Evolutionary conservation across 352 stramenopile species (phyloP).

Genomic region (Chrysophaeum taylorii): DNA sequence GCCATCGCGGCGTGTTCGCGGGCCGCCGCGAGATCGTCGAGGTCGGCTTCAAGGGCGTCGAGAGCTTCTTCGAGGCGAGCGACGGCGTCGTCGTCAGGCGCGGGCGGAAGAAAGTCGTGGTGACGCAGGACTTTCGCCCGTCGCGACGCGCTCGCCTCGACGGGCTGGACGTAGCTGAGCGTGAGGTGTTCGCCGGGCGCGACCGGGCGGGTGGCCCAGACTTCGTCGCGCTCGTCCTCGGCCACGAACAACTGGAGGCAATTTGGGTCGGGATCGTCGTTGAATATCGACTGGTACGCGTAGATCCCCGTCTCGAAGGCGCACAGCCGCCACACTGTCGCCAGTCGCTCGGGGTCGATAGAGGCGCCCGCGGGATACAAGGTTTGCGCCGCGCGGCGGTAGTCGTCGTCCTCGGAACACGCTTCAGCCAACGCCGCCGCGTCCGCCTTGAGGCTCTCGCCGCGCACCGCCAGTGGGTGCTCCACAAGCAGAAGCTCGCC

Average conservation of each 20-base stretch:
- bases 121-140: neutral
- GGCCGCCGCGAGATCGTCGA: neutral
- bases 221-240: neutral
- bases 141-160: neutral
- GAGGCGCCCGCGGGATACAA: neutral
- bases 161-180: neutral
- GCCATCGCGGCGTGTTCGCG: neutral
- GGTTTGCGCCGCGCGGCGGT: neutral
- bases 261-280: neutral
- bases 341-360: neutral
- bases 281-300: neutral
- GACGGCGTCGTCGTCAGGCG: neutral
- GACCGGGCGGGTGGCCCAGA: neutral
- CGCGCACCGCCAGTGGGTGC: neutral
- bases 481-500: slow-evolving; percentile 2
- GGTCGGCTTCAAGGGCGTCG: neutral
- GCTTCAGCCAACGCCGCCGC: too few relatives aligned
- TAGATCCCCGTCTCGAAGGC: slow-evolving; percentile 10
- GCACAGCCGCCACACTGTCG: neutral
- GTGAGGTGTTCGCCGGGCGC: neutral
- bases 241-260: neutral
- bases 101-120: neutral
- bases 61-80: neutral
- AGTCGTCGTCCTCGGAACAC: too few relatives aligned
- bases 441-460: neutral